A percentile compares a stretch with the other conserved stretches of the same genome.
Conservation (phyloP, 768 basidiomycete species). For the Glaciozyma antarctica region DNA sequence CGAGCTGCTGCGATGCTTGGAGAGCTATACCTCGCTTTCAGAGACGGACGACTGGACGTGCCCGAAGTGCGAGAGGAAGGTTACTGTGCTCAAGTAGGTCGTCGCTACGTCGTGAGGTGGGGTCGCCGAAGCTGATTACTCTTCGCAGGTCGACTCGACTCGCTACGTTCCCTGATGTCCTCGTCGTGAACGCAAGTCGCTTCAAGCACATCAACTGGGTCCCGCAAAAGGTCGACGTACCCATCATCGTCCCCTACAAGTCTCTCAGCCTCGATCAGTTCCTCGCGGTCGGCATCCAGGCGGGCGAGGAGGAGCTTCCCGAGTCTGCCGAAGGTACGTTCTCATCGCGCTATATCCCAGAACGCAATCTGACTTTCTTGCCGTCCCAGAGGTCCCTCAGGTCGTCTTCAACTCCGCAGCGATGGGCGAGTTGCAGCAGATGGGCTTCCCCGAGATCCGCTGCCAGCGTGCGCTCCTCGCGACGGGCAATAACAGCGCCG, state of each 20-base stretch:
- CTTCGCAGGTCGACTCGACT: conserved; percentile 59
- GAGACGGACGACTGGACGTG: conserved; percentile 76
- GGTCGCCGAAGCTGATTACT: background rate
- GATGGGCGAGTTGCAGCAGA: conserved; percentile 64
- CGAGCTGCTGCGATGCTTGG: conserved; percentile 53
- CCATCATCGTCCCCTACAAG: conserved; percentile 57
- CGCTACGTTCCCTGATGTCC: conserved; percentile 74
- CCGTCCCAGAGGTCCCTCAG: conserved; percentile 34
- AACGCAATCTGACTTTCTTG: background rate
- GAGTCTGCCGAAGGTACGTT: conserved; percentile 44
- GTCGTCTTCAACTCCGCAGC: conserved; percentile 65
- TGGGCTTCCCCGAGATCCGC: conserved; percentile 81
- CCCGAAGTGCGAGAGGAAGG: conserved; percentile 58
- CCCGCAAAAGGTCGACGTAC: conserved; percentile 87
- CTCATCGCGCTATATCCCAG: background rate
- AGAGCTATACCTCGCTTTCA: conserved; percentile 46
- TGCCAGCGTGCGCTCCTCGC: conserved; percentile 86
- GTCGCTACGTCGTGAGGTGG: background rate
- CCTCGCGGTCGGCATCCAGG: conserved; percentile 60
- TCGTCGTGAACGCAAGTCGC: conserved; percentile 83
- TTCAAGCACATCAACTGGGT: conserved; percentile 97
- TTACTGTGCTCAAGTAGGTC: conserved; percentile 62
- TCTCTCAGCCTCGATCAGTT: conserved; percentile 59
- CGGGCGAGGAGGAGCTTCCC: conserved; percentile 60
- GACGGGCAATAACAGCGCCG: conserved; percentile 62